A percentile compares a stretch with the other conserved stretches of the same genome.
Evolutionary conservation across 441 rosid species (phyloP).

Genomic region (Arabidopsis lyrata): DNA sequence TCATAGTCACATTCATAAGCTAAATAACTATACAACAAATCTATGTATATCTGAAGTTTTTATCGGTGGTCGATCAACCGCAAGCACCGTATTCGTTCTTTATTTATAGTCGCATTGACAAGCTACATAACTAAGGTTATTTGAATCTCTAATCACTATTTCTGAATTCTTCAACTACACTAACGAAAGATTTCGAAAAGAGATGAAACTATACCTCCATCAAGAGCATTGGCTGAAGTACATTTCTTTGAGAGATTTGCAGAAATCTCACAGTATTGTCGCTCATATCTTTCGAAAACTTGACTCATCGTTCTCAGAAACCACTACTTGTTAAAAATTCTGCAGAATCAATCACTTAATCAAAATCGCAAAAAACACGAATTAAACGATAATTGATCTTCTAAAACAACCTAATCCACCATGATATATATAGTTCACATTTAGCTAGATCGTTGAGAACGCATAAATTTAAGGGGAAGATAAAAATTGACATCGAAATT

Average conservation of each 20-base stretch:
- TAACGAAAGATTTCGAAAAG: not conserved
- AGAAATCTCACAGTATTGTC: slow-evolving; percentile 84
- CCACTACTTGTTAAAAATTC: not conserved
- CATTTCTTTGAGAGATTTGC: slow-evolving; percentile 74
- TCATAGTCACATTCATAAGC: not conserved
- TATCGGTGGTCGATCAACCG: not conserved
- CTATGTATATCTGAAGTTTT: too few relatives aligned
- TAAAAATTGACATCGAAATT: not conserved
- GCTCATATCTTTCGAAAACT: slow-evolving; percentile 78
- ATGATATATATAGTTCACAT: not conserved
- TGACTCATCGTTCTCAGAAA: slow-evolving; percentile 61
- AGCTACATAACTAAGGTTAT: not conserved
- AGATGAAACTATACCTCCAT: slow-evolving; percentile 61
- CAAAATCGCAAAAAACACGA: not conserved
- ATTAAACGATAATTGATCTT: not conserved
- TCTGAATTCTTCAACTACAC: not conserved
- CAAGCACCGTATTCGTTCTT: too few relatives aligned
- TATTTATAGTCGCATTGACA: too few relatives aligned
- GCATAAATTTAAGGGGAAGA: too few relatives aligned
- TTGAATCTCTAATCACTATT: not conserved
- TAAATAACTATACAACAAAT: too few relatives aligned
- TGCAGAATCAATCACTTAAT: not conserved
- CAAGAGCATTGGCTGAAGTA: slow-evolving; percentile 58
- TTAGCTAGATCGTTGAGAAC: not conserved
- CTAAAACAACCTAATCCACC: not conserved